Evolutionary conservation across 345 rosid species (phyloP).

Genomic region (Populus davidiana): DNA sequence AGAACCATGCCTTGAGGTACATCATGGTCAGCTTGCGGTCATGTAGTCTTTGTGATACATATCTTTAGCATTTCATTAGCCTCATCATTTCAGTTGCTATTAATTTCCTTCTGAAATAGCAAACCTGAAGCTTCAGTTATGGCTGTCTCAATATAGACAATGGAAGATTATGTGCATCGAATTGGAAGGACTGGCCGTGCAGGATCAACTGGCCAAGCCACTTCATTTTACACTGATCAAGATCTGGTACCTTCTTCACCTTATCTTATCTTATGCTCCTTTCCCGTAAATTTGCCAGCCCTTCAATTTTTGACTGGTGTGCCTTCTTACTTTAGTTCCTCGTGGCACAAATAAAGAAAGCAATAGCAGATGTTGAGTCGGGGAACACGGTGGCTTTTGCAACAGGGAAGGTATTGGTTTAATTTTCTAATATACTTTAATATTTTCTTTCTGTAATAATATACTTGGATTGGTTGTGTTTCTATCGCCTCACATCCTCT

Average conservation of each 20-base stretch:
- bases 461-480: not conserved
- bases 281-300: not conserved
- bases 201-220: conserved; percentile 42
- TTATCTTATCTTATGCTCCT: conserved; percentile 1
- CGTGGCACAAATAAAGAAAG: conserved; percentile 38
- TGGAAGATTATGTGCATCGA: conserved; percentile 43
- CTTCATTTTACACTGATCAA: conserved; percentile 38
- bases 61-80: conserved; percentile 16
- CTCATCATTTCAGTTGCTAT: conserved; percentile 15
- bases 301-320: not conserved
- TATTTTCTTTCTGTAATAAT: not conserved
- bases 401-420: conserved; percentile 37
- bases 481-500: not conserved
- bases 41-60: conserved; percentile 5
- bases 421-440: not conserved
- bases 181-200: conserved; percentile 49
- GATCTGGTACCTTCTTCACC: conserved; percentile 29
- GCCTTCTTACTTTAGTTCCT: conserved; percentile 22
- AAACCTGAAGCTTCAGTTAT: conserved; percentile 35
- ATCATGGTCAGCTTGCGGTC: conserved; percentile 1
- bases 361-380: conserved; percentile 33
- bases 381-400: conserved; percentile 36
- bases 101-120: conserved; percentile 23
- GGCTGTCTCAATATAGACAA: conserved; percentile 34
- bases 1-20: not conserved